These are phyloP conservation scores for Lasiodiplodia hormozganensis DNA, from an alignment of 2,329 filamentous ascomycete genomes.

Conservation along the genomic window DNA sequence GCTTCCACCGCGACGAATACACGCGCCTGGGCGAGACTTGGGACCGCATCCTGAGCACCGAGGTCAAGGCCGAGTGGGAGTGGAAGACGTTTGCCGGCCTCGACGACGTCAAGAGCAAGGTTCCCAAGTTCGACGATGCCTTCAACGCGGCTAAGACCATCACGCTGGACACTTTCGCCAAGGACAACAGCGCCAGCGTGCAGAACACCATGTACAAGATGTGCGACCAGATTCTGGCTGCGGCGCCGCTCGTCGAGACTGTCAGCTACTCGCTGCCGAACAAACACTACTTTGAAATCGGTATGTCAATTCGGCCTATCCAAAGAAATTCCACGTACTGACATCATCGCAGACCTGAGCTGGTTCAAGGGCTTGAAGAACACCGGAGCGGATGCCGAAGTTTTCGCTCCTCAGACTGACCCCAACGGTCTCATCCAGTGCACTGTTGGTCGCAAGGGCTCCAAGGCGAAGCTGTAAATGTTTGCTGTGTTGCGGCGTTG, in stretches of 20 bases:
- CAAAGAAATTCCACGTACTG: slow-evolving; percentile 32
- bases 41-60: slow-evolving; percentile 95
- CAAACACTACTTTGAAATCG: slow-evolving; percentile 98
- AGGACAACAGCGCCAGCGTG: slow-evolving; percentile 89
- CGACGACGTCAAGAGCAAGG: slow-evolving; percentile 69
- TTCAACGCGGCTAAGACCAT: slow-evolving; percentile 80
- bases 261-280: slow-evolving; percentile 90
- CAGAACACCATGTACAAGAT: slow-evolving; percentile 99
- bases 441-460: slow-evolving; percentile 71
- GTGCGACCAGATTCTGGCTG: slow-evolving; percentile 82
- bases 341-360: slow-evolving; percentile 72
- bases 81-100: slow-evolving; percentile 77
- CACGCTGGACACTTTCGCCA: slow-evolving; percentile 90
- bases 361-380: slow-evolving; percentile 98
- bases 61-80: slow-evolving; percentile 85
- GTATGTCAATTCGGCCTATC: slow-evolving; percentile 57
- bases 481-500: background rate
- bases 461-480: slow-evolving; percentile 52
- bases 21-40: slow-evolving; percentile 89
- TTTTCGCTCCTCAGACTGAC: slow-evolving; percentile 89
- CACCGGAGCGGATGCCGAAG: slow-evolving; percentile 92
- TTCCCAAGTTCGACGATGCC: slow-evolving; percentile 76
- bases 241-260: slow-evolving; percentile 72
- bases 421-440: slow-evolving; percentile 97
- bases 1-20: slow-evolving; percentile 91